Conservation (phyloP, 2,329 filamentous ascomycete species). For the Emmonsiellopsis sp. region DNA sequence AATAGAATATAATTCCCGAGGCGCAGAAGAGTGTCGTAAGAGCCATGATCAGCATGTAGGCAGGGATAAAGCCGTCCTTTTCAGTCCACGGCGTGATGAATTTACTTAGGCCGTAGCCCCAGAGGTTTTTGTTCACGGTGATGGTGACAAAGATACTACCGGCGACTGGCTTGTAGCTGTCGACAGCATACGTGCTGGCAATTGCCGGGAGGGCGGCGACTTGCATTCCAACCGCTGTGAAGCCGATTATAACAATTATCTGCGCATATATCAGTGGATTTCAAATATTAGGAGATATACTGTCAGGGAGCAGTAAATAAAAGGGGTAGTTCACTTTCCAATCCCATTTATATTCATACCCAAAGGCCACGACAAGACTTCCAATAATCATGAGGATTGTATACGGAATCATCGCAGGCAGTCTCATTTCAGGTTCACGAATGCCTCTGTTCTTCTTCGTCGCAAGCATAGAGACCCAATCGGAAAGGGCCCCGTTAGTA, state of each 20-base stretch:
- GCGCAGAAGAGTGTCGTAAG: constrained; percentile 45
- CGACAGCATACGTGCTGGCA: constrained; percentile 48
- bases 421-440: constrained; percentile 50
- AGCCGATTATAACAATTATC: constrained; percentile 48
- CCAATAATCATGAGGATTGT: constrained; percentile 48
- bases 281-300: constrained; percentile 1
- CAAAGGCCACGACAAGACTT: constrained; percentile 47
- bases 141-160: constrained; percentile 51
- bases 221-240: constrained; percentile 47
- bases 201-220: constrained; percentile 53
- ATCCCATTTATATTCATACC: constrained; percentile 44
- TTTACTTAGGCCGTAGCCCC: constrained; percentile 51
- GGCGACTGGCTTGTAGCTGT: constrained; percentile 55
- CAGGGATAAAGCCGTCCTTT: constrained; percentile 42
- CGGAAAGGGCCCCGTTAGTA: constrained; percentile 46
- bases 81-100: constrained; percentile 46
- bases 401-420: constrained; percentile 49
- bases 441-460: constrained; percentile 46
- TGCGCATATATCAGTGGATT: constrained; percentile 6
- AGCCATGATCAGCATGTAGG: constrained; percentile 52
- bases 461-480: constrained; percentile 47
- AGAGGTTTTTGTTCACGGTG: constrained; percentile 56
- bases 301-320: neutral
- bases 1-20: constrained; percentile 48
- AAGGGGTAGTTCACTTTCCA: constrained; percentile 35